phyloP scores from a whole-genome alignment of 2,329 filamentous ascomycete species.

The Fusarium dlaminii region DNA sequence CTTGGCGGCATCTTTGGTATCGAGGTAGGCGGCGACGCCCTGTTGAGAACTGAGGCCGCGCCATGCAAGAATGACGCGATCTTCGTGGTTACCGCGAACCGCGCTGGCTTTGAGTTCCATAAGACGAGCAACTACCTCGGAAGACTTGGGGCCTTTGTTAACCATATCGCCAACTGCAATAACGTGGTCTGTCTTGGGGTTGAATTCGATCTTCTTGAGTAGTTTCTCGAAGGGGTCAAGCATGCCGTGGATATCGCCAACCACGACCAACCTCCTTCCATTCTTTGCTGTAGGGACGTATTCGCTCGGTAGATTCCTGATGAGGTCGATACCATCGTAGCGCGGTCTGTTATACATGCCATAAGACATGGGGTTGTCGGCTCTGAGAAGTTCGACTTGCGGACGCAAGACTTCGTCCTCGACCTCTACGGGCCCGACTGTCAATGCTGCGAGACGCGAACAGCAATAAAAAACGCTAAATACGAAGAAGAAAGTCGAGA shows the following conservation, averaged over 20 bases:
- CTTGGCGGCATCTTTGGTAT: constrained; percentile 34
- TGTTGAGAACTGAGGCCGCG: constrained; percentile 38
- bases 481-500: constrained; percentile 47
- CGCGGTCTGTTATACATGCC: constrained; percentile 51
- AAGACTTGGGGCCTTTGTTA: constrained; percentile 85
- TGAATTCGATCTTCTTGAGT: constrained; percentile 72
- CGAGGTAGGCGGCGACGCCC: constrained; percentile 42
- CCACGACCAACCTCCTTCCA: constrained; percentile 74
- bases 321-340: constrained; percentile 47
- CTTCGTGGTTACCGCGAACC: constrained; percentile 94
- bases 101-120: constrained; percentile 78
- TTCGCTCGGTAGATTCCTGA: constrained; percentile 44
- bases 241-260: constrained; percentile 96
- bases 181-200: constrained; percentile 70
- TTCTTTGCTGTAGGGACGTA: constrained; percentile 48
- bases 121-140: constrained; percentile 79
- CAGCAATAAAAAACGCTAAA: constrained; percentile 48
- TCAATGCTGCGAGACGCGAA: constrained; percentile 45
- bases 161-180: constrained; percentile 83
- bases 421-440: constrained; percentile 20
- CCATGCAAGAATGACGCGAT: constrained; percentile 78
- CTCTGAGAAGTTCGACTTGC: constrained; percentile 35
- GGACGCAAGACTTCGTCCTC: constrained; percentile 5
- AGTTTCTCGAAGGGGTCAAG: constrained; percentile 71
- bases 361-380: constrained; percentile 53